Evolutionary conservation across 345 rosid genomes (phyloP).

Genomic region (Nasturtium officinale): DNA sequence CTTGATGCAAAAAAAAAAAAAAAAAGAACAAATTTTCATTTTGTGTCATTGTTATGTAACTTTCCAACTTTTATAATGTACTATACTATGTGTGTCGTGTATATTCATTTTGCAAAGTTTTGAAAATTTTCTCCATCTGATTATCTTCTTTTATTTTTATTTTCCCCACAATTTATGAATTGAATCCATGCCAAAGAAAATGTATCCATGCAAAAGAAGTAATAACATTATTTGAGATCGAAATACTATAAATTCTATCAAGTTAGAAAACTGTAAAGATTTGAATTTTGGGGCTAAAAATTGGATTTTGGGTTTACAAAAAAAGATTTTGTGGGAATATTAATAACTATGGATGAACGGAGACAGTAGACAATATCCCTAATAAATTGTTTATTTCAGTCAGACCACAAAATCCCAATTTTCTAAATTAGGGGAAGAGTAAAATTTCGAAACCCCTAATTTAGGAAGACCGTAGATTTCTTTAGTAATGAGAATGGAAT

Average conservation of each 20-base stretch:
- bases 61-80: constrained; percentile 6
- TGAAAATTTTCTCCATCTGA: no score
- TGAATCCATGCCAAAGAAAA: background rate
- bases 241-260: background rate
- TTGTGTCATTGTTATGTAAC: constrained; percentile 14
- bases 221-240: background rate
- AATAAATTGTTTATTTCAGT: background rate
- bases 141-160: no score
- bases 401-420: constrained; percentile 16
- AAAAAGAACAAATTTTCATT: background rate
- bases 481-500: constrained; percentile 16
- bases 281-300: background rate
- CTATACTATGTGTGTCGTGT: constrained; percentile 22
- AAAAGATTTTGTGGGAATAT: background rate
- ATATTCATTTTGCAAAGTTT: constrained; percentile 11
- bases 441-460: background rate
- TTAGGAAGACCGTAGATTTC: constrained; percentile 19
- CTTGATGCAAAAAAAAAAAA: background rate
- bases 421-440: constrained; percentile 1
- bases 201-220: background rate
- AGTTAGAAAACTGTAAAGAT: background rate
- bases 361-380: background rate
- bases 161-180: background rate
- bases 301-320: constrained; percentile 7
- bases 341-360: background rate